Percentiles rank a stretch among this genome's conserved stretches.
These are phyloP conservation scores for Trametes maxima DNA, from an alignment of 768 basidiomycete species.

Conservation along the genomic window DNA sequence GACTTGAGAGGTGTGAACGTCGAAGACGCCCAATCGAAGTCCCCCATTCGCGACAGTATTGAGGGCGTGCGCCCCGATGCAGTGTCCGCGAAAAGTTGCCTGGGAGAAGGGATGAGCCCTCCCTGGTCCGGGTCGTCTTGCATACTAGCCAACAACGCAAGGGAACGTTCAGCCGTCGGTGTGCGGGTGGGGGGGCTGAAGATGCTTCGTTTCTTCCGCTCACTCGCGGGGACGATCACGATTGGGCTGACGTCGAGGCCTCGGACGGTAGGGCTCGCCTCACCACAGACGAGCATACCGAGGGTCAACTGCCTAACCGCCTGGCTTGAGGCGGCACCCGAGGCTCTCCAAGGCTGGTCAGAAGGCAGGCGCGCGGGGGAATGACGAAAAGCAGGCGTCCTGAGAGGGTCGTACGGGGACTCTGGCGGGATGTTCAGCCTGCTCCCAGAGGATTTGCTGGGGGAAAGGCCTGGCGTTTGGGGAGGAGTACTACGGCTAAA, in stretches of 20 bases:
- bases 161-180: slow-evolving; percentile 4
- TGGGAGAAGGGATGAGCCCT: slow-evolving; percentile 21
- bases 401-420: slow-evolving; percentile 76
- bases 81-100: slow-evolving; percentile 25
- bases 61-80: slow-evolving; percentile 19
- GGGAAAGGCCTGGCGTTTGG: slow-evolving; percentile 28
- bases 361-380: slow-evolving; percentile 74
- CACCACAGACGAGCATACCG: slow-evolving; percentile 59
- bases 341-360: slow-evolving; percentile 82
- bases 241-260: slow-evolving; percentile 40
- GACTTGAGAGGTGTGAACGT: not conserved
- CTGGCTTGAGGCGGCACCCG: slow-evolving; percentile 49
- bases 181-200: slow-evolving; percentile 36
- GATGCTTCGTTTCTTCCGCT: slow-evolving; percentile 41
- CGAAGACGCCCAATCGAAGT: slow-evolving; percentile 4
- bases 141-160: slow-evolving; percentile 10
- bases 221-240: slow-evolving; percentile 33
- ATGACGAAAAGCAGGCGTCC: slow-evolving; percentile 78
- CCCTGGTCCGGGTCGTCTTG: slow-evolving; percentile 15
- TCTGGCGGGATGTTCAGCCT: slow-evolving; percentile 44
- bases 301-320: slow-evolving; percentile 62
- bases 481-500: slow-evolving; percentile 26
- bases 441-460: slow-evolving; percentile 26
- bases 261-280: slow-evolving; percentile 41
- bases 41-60: slow-evolving; percentile 9